Base-by-base conservation (phyloP, 352 stramenopile species). In the Phytophthora cryptogea region DNA sequence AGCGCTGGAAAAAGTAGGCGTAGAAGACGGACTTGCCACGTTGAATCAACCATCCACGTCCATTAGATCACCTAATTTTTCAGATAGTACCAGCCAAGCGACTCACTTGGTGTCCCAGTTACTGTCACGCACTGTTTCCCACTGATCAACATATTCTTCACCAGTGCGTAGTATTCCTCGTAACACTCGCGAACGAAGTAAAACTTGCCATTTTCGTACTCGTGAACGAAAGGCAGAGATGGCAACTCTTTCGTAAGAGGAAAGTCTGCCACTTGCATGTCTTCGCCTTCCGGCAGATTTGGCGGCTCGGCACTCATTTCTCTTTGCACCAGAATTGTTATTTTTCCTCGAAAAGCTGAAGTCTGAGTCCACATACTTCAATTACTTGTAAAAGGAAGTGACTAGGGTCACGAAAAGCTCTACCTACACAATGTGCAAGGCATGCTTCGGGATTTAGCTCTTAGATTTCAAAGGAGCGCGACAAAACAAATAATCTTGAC, bases 191-290 rank as follows among this genome's bases (percentile, higher is more conserved):
- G 46, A 9, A 54, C 46, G 17, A 35, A 44, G 23, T 35, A 54
- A 26, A 42, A 54, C 23, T 17, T 20, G 17, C 46, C 46, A 43
- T 40, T 35, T 16, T 26, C 2, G 46, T 43, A 54, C 32, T 26
- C 1, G 20, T 43, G 16, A 11, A 63, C n/a, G 9, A 74, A 63
- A 6, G 55, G 62, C 8, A 50, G 14, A 1, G 59, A n/a, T 32
- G 63, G 57, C 37, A 68, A 14, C 5, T 50, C 8, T 46, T 32
- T 46, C 1, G 40, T 28, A 27, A 59, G 57, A 10, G 47, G 2
- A 3, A 45, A 37, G n/a, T 60, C 47, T 46, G 9, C 31, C 5
- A 8, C 4, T 17, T 6, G n/a, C 6, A 8, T 43, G 37, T 13
- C 6, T 17, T 27, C 2, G 2, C n/a, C 9, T 43, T 23, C 2